These are phyloP conservation scores for Ascomycota sp. DNA, from an alignment of 2,329 filamentous ascomycete species.

Conservation along the genomic window DNA sequence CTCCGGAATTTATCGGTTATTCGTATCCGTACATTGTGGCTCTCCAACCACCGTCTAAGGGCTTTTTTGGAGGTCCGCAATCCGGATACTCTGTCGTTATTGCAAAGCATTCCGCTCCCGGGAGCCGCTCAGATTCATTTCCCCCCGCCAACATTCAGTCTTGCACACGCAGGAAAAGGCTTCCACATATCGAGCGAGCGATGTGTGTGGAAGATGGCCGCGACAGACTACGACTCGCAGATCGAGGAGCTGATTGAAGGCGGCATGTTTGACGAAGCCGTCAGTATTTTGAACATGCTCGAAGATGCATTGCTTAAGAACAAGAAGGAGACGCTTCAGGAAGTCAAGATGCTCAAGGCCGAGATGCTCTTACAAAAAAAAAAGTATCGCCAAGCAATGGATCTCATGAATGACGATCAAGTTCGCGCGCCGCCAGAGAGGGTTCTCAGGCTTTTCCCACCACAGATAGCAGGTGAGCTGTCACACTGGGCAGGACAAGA, in stretches of 20 bases:
- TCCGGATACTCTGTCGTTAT: constrained; percentile 70
- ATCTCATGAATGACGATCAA: constrained; percentile 67
- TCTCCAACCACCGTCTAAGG: constrained; percentile 64
- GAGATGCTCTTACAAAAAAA: constrained; percentile 63
- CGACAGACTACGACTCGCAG: constrained; percentile 78
- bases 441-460: constrained; percentile 71
- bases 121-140: constrained; percentile 76
- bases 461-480: constrained; percentile 61
- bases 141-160: constrained; percentile 73
- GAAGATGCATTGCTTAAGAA: constrained; percentile 78
- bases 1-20: constrained; percentile 82
- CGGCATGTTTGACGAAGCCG: constrained; percentile 68
- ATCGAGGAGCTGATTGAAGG: constrained; percentile 60
- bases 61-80: constrained; percentile 77
- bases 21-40: constrained; percentile 92
- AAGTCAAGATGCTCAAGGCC: constrained; percentile 83
- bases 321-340: constrained; percentile 60
- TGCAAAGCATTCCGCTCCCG: constrained; percentile 69
- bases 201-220: constrained; percentile 88
- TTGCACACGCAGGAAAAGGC: constrained; percentile 91
- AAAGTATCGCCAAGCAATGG: constrained; percentile 70
- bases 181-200: constrained; percentile 87
- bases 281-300: constrained; percentile 72
- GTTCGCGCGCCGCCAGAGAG: constrained; percentile 77
- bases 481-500: constrained; percentile 32